Evolutionary conservation across 495 filamentous ascomycete genomes (phyloP).

Genomic region (Mytilinidion resinicola): DNA sequence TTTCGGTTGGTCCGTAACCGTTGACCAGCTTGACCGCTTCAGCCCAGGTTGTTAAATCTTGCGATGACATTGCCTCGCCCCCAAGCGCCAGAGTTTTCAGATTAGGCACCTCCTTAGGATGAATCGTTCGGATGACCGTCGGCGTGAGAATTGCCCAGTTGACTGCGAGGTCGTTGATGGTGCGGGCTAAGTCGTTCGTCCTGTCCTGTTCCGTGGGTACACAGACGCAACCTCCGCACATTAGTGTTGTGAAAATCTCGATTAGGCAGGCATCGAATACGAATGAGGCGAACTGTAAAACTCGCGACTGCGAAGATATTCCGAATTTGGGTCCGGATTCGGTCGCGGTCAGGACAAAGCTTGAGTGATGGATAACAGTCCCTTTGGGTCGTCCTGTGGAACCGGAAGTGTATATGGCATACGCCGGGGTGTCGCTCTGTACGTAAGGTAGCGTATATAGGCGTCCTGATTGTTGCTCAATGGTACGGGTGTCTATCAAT

Average conservation of each 20-base stretch:
- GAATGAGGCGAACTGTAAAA: conserved; percentile 44
- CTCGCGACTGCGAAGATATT: conserved; percentile 30
- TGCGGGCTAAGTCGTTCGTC: conserved; percentile 31
- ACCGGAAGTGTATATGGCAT: conserved; percentile 47
- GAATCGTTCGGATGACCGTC: conserved; percentile 36
- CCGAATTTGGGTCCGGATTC: conserved; percentile 28
- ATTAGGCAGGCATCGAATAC: conserved; percentile 44
- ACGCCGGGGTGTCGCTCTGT: conserved; percentile 23
- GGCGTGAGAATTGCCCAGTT: conserved; percentile 42
- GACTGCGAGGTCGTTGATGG: conserved; percentile 35
- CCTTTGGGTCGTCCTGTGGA: conserved; percentile 53
- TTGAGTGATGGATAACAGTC: conserved; percentile 45
- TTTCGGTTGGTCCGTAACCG: conserved; percentile 39
- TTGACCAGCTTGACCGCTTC: conserved; percentile 21
- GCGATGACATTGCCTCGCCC: conserved; percentile 35
- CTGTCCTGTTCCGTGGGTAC: conserved; percentile 39
- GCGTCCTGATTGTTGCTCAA: conserved; percentile 5
- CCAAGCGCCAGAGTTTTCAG: conserved; percentile 36
- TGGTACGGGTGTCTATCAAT: background rate
- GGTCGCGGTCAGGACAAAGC: conserved; percentile 36
- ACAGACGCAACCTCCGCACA: conserved; percentile 44
- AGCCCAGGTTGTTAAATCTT: conserved; percentile 18
- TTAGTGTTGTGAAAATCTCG: conserved; percentile 40
- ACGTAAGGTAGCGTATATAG: conserved; percentile 13
- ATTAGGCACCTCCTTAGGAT: conserved; percentile 34